These are phyloP conservation scores for Globisporangium cystogenes DNA, from an alignment of 352 stramenopile genomes.

Conservation along the genomic window DNA sequence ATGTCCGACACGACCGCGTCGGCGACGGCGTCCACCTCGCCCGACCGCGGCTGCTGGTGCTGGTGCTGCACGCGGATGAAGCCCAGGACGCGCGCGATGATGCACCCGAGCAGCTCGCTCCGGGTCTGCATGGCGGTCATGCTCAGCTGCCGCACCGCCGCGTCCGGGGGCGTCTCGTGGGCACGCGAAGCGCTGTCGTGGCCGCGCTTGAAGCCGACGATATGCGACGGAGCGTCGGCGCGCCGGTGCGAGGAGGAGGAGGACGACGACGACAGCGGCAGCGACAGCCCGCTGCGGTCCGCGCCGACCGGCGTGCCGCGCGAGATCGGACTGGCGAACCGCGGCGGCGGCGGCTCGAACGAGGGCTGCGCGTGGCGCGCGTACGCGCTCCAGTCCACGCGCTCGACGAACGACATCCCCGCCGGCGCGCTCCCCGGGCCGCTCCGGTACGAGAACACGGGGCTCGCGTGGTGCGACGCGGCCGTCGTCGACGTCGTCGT, in stretches of 20 bases:
- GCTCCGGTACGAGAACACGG: constrained; percentile 13
- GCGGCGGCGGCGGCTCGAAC: constrained; percentile 11
- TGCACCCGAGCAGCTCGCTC: constrained; percentile 52
- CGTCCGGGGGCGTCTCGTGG: constrained; percentile 23
- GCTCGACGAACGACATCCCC: constrained; percentile 16
- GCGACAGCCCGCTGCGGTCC: constrained; percentile 5
- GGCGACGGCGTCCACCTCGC: constrained; percentile 35
- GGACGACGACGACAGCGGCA: not conserved
- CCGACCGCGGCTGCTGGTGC: constrained; percentile 16
- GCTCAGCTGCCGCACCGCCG: constrained; percentile 60
- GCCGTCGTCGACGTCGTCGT: constrained; percentile 8
- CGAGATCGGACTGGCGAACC: constrained; percentile 11
- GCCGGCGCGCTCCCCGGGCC: constrained; percentile 10
- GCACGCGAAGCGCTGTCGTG: not conserved
- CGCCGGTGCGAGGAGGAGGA: constrained; percentile 4
- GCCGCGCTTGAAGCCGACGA: constrained; percentile 10
- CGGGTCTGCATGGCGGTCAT: constrained; percentile 54
- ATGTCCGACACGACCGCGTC: constrained; percentile 60
- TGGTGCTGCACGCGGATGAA: constrained; percentile 58
- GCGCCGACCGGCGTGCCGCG: not conserved
- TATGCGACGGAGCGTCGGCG: not conserved
- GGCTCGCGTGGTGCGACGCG: constrained; percentile 10
- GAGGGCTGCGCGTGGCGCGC: constrained; percentile 7
- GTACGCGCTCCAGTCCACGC: constrained; percentile 29
- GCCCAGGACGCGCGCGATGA: constrained; percentile 55